Percentiles rank a stretch among this genome's conserved stretches.
phyloP scores from a whole-genome alignment of 2,329 filamentous ascomycete species.

The Pseudomassariella vexata region DNA sequence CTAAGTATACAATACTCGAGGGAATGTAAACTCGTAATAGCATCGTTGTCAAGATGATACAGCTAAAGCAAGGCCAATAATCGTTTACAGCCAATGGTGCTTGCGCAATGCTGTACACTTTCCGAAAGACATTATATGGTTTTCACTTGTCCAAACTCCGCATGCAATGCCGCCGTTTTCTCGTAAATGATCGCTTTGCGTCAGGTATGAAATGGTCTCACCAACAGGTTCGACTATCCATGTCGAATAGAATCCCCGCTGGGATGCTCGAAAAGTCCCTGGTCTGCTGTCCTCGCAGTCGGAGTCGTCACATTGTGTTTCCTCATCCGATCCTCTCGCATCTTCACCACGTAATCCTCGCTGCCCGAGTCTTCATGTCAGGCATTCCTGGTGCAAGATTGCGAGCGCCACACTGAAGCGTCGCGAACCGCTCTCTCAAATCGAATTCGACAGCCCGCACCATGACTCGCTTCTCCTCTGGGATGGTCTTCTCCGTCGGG shows the following conservation, averaged over 20 bases:
- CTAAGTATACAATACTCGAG: too few relatives aligned
- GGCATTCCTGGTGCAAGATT: constrained; percentile 38
- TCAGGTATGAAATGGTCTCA: constrained; percentile 12
- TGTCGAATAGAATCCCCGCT: constrained; percentile 14
- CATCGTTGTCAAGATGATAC: too few relatives aligned
- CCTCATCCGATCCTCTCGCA: too few relatives aligned
- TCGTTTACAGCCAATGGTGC: too few relatives aligned
- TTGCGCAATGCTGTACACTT: too few relatives aligned
- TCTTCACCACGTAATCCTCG: constrained; percentile 43
- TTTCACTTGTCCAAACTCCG: too few relatives aligned
- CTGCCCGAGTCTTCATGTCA: constrained; percentile 41
- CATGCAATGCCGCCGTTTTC: too few relatives aligned
- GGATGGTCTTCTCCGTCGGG: constrained; percentile 28
- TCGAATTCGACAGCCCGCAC: constrained; percentile 52
- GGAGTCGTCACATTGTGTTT: too few relatives aligned
- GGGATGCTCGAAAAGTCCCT: constrained; percentile 8
- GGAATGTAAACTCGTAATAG: too few relatives aligned
- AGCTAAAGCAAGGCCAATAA: too few relatives aligned
- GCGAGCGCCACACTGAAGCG: constrained; percentile 48
- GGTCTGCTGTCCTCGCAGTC: background rate
- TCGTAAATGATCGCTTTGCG: constrained; percentile 8
- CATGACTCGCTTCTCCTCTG: constrained; percentile 50
- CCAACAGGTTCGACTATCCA: constrained; percentile 11
- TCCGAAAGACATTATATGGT: too few relatives aligned
- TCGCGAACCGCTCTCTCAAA: constrained; percentile 42